These are phyloP conservation scores for Smittium mucronatum DNA, from an alignment of 371 early-diverging fungal species.

Conservation along the genomic window DNA sequence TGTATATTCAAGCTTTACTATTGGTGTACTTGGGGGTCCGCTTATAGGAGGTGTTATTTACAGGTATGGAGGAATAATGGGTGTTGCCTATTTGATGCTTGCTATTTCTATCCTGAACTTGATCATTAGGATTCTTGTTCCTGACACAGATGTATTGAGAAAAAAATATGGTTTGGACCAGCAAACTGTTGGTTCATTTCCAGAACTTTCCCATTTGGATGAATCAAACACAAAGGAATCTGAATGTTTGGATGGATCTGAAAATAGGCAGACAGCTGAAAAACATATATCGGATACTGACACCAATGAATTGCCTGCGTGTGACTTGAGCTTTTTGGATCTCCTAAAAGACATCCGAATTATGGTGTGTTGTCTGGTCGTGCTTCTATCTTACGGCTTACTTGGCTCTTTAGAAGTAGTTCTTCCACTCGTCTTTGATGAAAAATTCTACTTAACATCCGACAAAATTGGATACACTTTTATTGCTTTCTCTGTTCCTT, in stretches of 20 bases:
- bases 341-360: slow-evolving; percentile 27
- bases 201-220: neutral
- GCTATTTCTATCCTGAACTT: slow-evolving; percentile 54
- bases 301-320: neutral
- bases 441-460: slow-evolving; percentile 17
- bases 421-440: slow-evolving; percentile 22
- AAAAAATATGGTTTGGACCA: neutral
- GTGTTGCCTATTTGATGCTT: slow-evolving; percentile 63
- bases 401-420: slow-evolving; percentile 26
- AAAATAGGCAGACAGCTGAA: neutral
- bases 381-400: slow-evolving; percentile 20
- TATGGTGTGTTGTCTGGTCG: slow-evolving; percentile 25
- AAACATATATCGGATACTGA: neutral
- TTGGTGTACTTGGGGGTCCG: slow-evolving; percentile 53
- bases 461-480: slow-evolving; percentile 29
- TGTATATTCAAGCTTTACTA: slow-evolving; percentile 51
- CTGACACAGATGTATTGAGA: slow-evolving; percentile 15
- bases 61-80: slow-evolving; percentile 48
- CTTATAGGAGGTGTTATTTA: slow-evolving; percentile 61
- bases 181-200: neutral
- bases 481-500: slow-evolving; percentile 30
- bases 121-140: slow-evolving; percentile 31
- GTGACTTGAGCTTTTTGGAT: slow-evolving; percentile 20
- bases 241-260: neutral
- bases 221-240: neutral